phyloP scores from a whole-genome alignment of 2,329 filamentous ascomycete species.

The Cladosporium oxysporum region DNA sequence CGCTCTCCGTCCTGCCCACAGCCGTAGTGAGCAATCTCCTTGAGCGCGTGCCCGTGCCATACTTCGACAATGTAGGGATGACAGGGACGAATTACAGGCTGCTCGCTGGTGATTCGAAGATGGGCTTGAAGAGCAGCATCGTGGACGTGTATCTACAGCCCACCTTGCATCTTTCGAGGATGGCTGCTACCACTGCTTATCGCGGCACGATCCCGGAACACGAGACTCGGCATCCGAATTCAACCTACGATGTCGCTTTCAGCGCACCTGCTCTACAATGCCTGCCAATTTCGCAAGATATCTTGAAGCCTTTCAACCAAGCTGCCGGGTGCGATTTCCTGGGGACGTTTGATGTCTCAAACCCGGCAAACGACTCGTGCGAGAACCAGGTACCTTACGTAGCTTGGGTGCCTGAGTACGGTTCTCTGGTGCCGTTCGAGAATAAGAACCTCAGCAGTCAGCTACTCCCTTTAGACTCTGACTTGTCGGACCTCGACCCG shows the following conservation, averaged over 20 bases:
- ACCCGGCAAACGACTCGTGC: not conserved
- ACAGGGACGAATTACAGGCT: not conserved
- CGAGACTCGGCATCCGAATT: not conserved
- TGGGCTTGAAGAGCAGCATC: not conserved
- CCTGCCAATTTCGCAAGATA: not conserved
- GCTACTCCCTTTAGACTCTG: not conserved
- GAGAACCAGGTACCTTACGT: not conserved
- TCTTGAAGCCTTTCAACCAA: conserved; percentile 1
- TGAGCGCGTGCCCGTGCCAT: not conserved
- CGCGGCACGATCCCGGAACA: conserved; percentile 1
- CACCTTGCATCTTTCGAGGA: not conserved
- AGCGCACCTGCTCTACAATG: conserved; percentile 4
- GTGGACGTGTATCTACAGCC: not conserved
- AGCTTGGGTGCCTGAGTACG: conserved; percentile 2
- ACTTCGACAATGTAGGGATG: conserved; percentile 1
- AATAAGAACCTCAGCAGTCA: not conserved
- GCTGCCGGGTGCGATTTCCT: not conserved
- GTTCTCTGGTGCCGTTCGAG: not conserved
- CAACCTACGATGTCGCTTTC: conserved; percentile 1
- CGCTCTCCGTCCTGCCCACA: not conserved
- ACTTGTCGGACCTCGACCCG: not conserved
- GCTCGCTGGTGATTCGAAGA: not conserved
- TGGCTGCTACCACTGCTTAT: conserved; percentile 1
- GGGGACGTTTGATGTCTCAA: not conserved
- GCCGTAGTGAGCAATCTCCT: conserved; percentile 2